These are phyloP conservation scores for Phytophthora aleatoria DNA, from an alignment of 352 stramenopile species.

Conservation along the genomic window DNA sequence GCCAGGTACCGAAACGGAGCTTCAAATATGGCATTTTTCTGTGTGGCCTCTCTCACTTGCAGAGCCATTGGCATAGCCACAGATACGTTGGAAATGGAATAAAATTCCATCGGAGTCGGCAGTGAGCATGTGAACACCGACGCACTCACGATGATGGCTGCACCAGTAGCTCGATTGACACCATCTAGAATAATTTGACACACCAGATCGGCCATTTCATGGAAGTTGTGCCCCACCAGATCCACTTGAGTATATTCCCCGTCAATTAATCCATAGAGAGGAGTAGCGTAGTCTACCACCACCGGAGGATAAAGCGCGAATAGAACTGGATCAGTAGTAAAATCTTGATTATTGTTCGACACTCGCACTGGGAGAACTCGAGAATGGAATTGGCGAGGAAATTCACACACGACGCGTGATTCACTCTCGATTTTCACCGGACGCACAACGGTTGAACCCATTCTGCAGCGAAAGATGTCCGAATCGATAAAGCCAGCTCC, in stretches of 20 bases:
- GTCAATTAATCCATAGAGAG: slow-evolving; percentile 24
- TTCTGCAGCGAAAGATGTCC: slow-evolving; percentile 29
- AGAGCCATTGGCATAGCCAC: slow-evolving; percentile 13
- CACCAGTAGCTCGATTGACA: neutral
- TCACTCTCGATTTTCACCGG: slow-evolving; percentile 19
- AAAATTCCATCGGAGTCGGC: slow-evolving; percentile 9
- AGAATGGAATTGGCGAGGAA: slow-evolving; percentile 24
- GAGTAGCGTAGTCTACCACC: slow-evolving; percentile 28
- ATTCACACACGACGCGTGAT: slow-evolving; percentile 26
- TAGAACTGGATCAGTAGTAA: slow-evolving; percentile 19
- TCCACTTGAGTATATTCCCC: slow-evolving; percentile 18
- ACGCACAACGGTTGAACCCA: slow-evolving; percentile 19
- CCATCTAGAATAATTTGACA: slow-evolving; percentile 27
- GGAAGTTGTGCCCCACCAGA: slow-evolving; percentile 38
- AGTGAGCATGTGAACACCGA: slow-evolving; percentile 17
- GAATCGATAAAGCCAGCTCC: slow-evolving; percentile 39
- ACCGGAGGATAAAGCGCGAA: slow-evolving; percentile 20
- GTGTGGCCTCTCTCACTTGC: slow-evolving; percentile 33
- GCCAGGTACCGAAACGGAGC: slow-evolving; percentile 32
- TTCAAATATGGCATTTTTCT: slow-evolving; percentile 27
- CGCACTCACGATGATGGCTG: slow-evolving; percentile 7
- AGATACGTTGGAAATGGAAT: slow-evolving; percentile 18
- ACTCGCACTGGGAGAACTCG: slow-evolving; percentile 31
- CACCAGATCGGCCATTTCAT: slow-evolving; percentile 16
- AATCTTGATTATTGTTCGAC: slow-evolving; percentile 52